Base-by-base conservation (phyloP, 2,329 filamentous ascomycete species). In the Macrophomina phaseolina region DNA sequence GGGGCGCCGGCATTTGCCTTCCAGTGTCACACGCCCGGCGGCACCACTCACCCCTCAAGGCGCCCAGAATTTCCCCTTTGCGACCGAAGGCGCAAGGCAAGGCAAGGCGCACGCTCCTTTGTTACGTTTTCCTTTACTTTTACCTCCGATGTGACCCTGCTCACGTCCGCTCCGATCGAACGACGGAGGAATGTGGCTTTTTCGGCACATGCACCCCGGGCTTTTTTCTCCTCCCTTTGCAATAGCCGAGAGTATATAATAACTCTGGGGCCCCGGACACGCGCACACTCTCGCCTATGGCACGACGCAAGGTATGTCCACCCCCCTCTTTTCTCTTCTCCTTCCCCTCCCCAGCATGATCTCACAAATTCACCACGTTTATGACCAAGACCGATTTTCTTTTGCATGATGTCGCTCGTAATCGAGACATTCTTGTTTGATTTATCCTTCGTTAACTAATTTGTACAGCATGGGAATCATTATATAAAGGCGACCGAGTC, bases 1-100 rank as follows among this genome's bases (percentile, higher is more conserved):
- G 58, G 58, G 58, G 58, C 58, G 58, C 58, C 58, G 58, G 58
- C n/a, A 49, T n/a, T 62, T 62, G 42, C 58, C 58, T 45, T 49
- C n/a, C 18, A 16, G 6, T 12, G 36, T 38, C 36, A 38, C 58
- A 53, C 28, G 28, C 30, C 30, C 30, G 28, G 28, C 28, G 30
- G n/a, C 7, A 8, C 38, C 38, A 40, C 51, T 18, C 51, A 53
- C n/a, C 51, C n/a, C 52, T 38, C 49, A 32, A 53, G 42, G 58
- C 58, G 58, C 45, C 23, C 42, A 32, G 30, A 49, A 51, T 62
- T 53, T 62, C 32, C 58, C 30, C 58, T 48, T 62, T 42, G 6
- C 23, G 40, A 45, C 23, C 28, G 12, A 9, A 11, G n/a, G 7
- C 5, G 11, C 16, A 12, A 30, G 23, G 55, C n/a, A 34, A 46